Conservation (phyloP, 306 rosid genomes). For the Begonia peltatifolia region DNA sequence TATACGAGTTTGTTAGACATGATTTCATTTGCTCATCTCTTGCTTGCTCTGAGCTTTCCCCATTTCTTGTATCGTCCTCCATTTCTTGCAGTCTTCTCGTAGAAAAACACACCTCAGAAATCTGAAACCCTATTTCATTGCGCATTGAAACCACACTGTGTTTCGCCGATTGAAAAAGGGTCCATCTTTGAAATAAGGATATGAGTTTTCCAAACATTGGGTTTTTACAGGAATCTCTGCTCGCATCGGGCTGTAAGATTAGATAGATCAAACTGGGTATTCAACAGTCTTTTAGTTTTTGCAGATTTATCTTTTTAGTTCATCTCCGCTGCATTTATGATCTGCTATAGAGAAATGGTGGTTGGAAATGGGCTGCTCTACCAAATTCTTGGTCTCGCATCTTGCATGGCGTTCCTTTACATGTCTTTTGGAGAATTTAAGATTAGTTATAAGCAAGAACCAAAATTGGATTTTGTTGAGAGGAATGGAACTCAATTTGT, state of each 20-base stretch:
- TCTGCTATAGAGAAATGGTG: slow-evolving; percentile 28
- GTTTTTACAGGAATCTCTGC: slow-evolving; percentile 6
- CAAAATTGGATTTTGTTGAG: slow-evolving; percentile 43
- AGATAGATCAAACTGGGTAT: slow-evolving; percentile 23
- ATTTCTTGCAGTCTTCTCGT: neutral
- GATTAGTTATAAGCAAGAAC: slow-evolving; percentile 18
- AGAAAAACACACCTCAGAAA: slow-evolving; percentile 18
- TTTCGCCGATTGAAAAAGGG: neutral
- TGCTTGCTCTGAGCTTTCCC: slow-evolving; percentile 11
- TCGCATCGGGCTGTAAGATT: slow-evolving; percentile 16
- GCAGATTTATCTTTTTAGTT: slow-evolving; percentile 18
- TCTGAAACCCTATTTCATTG: slow-evolving; percentile 5
- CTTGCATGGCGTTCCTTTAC: slow-evolving; percentile 53
- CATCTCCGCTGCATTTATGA: neutral
- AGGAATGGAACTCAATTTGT: slow-evolving; percentile 69
- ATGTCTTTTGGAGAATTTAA: slow-evolving; percentile 60
- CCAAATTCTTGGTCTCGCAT: slow-evolving; percentile 63
- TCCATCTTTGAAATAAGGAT: slow-evolving; percentile 23
- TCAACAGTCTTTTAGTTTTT: slow-evolving; percentile 14
- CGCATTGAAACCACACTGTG: neutral
- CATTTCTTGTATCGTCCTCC: slow-evolving; percentile 12
- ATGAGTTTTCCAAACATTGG: slow-evolving; percentile 20
- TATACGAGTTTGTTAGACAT: slow-evolving; percentile 14
- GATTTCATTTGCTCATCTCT: slow-evolving; percentile 16
- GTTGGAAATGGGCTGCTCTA: slow-evolving; percentile 47